Conservation (phyloP, 495 filamentous ascomycete genomes). For the Trichoderma orchidacearum region DNA sequence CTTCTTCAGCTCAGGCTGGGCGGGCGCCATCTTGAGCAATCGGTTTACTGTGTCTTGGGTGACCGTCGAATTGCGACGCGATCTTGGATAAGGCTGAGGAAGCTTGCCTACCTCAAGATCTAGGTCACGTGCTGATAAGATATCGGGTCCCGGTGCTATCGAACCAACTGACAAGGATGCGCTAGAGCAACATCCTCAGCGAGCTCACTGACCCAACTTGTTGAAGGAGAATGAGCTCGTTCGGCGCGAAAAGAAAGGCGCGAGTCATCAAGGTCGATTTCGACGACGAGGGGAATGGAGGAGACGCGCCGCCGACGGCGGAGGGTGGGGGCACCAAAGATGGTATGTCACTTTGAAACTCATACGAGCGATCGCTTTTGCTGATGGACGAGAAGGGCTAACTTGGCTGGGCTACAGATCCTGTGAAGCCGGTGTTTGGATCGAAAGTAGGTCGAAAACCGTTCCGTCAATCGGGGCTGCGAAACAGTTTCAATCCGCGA, state of each 20-base stretch:
- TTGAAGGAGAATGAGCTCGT: slow-evolving; percentile 46
- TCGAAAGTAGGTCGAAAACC: slow-evolving; percentile 29
- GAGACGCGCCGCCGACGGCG: slow-evolving; percentile 12
- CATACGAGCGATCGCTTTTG: not conserved
- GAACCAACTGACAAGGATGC: not conserved
- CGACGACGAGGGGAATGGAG: slow-evolving; percentile 38
- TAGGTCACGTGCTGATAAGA: slow-evolving; percentile 8
- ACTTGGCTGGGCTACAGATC: slow-evolving; percentile 6
- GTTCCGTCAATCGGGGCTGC: slow-evolving; percentile 34
- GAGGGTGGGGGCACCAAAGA: slow-evolving; percentile 17
- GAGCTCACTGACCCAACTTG: not conserved
- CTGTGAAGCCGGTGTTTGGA: slow-evolving; percentile 19
- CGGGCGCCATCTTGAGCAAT: slow-evolving; percentile 76
- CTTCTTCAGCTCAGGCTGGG: slow-evolving; percentile 98
- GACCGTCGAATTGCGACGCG: slow-evolving; percentile 5
- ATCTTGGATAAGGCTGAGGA: not conserved
- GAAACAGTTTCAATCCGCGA: slow-evolving; percentile 30
- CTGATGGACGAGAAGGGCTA: slow-evolving; percentile 8
- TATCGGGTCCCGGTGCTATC: not conserved
- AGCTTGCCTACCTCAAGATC: not conserved
- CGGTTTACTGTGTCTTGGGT: slow-evolving; percentile 6
- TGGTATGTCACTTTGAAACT: slow-evolving; percentile 12
- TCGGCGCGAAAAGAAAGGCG: slow-evolving; percentile 55
- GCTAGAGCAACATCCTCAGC: not conserved
- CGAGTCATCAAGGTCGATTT: slow-evolving; percentile 53